A percentile compares a stretch with the other conserved stretches of the same genome.
Evolutionary conservation across 495 filamentous ascomycete species (phyloP).

Genomic region (Aspergillus affinis): DNA sequence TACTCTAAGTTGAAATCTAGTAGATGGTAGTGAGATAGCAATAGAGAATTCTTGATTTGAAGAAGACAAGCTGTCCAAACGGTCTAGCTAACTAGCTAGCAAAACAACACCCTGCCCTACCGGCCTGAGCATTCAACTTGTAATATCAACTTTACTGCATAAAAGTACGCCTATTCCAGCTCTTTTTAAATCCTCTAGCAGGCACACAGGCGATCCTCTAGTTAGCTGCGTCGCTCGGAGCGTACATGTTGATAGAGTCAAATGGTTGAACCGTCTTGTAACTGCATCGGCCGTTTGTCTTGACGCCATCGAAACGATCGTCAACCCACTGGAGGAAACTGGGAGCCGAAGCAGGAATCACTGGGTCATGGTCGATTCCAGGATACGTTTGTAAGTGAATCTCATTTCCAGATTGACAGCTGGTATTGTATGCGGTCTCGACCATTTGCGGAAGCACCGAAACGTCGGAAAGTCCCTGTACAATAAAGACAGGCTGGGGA

Average conservation of each 20-base stretch:
- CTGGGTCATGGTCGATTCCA: not conserved
- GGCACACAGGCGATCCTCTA: too few relatives aligned
- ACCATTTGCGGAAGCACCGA: slow-evolving; percentile 1
- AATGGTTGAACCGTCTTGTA: not conserved
- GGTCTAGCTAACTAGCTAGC: too few relatives aligned
- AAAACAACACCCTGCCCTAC: too few relatives aligned
- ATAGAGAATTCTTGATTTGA: too few relatives aligned
- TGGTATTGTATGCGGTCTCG: not conserved
- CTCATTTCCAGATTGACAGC: slow-evolving; percentile 8
- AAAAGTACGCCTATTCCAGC: too few relatives aligned
- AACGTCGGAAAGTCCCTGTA: slow-evolving; percentile 7
- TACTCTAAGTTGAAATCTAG: too few relatives aligned
- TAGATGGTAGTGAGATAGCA: too few relatives aligned
- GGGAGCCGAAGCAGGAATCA: not conserved
- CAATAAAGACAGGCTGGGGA: slow-evolving; percentile 1
- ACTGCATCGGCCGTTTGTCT: not conserved
- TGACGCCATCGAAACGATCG: not conserved
- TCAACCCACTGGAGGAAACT: not conserved
- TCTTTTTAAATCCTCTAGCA: too few relatives aligned
- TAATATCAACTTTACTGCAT: too few relatives aligned
- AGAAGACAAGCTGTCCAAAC: too few relatives aligned
- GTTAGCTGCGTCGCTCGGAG: too few relatives aligned
- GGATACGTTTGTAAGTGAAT: slow-evolving; percentile 6
- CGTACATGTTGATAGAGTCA: not conserved
- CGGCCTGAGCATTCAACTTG: too few relatives aligned